Percentiles rank a stretch among this genome's conserved stretches.
These are phyloP conservation scores for Diplosphaera chodatii DNA, from an alignment of 139 green algal species.

Conservation along the genomic window DNA sequence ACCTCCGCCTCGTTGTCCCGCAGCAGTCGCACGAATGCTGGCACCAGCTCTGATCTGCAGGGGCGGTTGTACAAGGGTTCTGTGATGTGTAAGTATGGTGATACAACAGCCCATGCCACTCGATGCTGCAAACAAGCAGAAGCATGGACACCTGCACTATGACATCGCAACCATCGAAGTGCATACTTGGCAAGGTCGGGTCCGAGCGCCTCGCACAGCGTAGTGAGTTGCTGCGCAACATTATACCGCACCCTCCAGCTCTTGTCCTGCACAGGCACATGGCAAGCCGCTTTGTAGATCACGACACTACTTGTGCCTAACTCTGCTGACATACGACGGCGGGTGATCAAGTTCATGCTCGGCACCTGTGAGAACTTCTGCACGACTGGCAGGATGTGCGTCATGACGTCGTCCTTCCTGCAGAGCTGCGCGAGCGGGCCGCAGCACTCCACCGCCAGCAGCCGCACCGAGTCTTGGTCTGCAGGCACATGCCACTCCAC, in stretches of 20 bases:
- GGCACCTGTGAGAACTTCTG: slow-evolving; percentile 76
- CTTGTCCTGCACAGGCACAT: slow-evolving; percentile 92
- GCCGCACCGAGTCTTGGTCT: slow-evolving; percentile 96
- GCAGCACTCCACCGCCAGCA: slow-evolving; percentile 91
- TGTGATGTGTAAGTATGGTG: too few species aligned
- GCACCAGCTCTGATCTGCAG: slow-evolving; percentile 74
- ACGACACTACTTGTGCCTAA: too few species aligned
- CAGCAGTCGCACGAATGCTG: slow-evolving; percentile 76
- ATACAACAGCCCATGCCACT: too few species aligned
- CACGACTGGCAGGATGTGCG: slow-evolving; percentile 79
- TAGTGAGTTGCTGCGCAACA: slow-evolving; percentile 81
- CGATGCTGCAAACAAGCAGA: too few species aligned
- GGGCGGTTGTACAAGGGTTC: too few species aligned
- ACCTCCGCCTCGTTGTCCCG: slow-evolving; percentile 69
- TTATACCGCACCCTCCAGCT: slow-evolving; percentile 99
- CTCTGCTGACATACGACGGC: too few species aligned
- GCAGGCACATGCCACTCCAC: too few species aligned
- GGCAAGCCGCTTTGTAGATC: too few species aligned
- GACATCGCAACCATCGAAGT: too few species aligned
- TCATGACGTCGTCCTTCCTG: slow-evolving; percentile 56
- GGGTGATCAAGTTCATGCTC: too few species aligned
- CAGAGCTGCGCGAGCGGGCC: slow-evolving; percentile 76
- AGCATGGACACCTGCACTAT: too few species aligned
- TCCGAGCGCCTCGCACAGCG: slow-evolving; percentile 79
- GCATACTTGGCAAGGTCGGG: slow-evolving; percentile 47